Percentiles rank a stretch among this genome's conserved stretches.
Evolutionary conservation across 1,284 basidiomycete genomes (phyloP).

Genomic region (Pyrrhoderma noxium): DNA sequence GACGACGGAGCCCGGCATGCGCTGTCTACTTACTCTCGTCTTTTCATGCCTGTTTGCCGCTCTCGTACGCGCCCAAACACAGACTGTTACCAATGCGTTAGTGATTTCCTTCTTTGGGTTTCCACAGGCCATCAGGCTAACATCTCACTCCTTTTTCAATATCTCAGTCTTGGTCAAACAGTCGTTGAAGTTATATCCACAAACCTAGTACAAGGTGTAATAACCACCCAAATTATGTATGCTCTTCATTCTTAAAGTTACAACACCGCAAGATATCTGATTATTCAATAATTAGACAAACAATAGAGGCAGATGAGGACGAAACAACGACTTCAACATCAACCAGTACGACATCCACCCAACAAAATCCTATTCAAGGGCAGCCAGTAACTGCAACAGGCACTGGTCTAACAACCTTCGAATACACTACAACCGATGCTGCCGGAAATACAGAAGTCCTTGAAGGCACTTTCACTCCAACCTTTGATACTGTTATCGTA

Average conservation of each 20-base stretch:
- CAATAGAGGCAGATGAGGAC: background rate
- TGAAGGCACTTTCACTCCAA: conserved; percentile 50
- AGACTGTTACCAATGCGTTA: conserved; percentile 40
- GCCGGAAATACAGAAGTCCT: conserved; percentile 41
- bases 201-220: conserved; percentile 33
- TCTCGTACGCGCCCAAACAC: conserved; percentile 37
- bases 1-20: conserved; percentile 9
- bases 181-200: conserved; percentile 46
- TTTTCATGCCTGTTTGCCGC: conserved; percentile 26
- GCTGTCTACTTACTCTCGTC: conserved; percentile 18
- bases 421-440: conserved; percentile 55
- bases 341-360: conserved; percentile 22
- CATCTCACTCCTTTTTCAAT: background rate
- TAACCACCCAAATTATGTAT: conserved; percentile 42
- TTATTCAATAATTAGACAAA: conserved; percentile 18
- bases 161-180: conserved; percentile 41
- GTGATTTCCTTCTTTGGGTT: conserved; percentile 20
- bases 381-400: conserved; percentile 39
- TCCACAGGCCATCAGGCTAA: background rate
- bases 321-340: conserved; percentile 17
- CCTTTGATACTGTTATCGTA: conserved; percentile 32
- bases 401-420: conserved; percentile 44
- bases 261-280: no score
- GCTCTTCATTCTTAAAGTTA: conserved; percentile 18
- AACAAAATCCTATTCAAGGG: conserved; percentile 53